phyloP scores from a whole-genome alignment of 257 asterid genomes.

The Solanum sejunctum region DNA sequence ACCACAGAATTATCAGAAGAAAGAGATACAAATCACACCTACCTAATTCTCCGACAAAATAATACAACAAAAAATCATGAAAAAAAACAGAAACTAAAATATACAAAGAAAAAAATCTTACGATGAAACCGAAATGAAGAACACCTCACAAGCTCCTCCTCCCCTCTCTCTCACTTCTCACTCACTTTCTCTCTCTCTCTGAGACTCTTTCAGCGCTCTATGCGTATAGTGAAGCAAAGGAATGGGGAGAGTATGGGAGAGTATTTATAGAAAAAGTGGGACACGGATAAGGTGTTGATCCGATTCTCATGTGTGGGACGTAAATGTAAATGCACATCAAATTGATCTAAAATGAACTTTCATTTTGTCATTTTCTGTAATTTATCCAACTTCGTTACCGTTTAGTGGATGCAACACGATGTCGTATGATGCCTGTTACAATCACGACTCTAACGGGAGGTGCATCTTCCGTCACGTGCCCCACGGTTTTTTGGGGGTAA shows the following conservation, averaged over 20 bases:
- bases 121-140: conserved; percentile 12
- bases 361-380: background rate
- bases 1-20: background rate
- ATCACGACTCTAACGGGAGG: background rate
- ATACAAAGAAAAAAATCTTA: conserved; percentile 12
- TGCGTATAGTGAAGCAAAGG: conserved; percentile 1
- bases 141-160: conserved; percentile 12
- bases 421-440: background rate
- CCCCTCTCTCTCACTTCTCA: background rate
- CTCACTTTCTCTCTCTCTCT: background rate
- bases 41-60: background rate
- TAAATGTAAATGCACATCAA: conserved; percentile 21
- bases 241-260: background rate
- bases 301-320: conserved; percentile 23
- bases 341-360: conserved; percentile 17
- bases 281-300: conserved; percentile 25
- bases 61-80: background rate
- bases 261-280: conserved; percentile 40
- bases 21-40: background rate
- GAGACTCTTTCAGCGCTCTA: background rate
- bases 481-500: background rate
- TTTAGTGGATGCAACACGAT: background rate
- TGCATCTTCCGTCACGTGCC: background rate
- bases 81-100: background rate
- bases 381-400: background rate